Base-by-base conservation (phyloP, 2,329 filamentous ascomycete genomes). In the Fusarium concolor region DNA sequence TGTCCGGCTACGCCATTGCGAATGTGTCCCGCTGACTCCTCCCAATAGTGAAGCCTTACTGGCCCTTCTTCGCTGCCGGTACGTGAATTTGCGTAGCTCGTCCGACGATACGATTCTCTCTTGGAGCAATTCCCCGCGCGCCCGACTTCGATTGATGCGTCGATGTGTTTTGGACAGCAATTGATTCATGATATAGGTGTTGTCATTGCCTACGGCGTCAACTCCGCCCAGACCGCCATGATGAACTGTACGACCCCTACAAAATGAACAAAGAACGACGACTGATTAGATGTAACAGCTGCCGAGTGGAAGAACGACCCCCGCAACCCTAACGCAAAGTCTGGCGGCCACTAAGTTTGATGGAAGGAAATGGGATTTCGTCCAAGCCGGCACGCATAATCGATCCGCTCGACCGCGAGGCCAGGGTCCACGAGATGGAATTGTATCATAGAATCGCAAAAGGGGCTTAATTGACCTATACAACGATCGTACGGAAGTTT, bases 231-330 rank as follows among this genome's bases (percentile, higher is more conserved):
- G 79, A 92, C 87, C 80, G 83, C 88, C 76, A 87, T 97, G 85
- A 89, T 91, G 84, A 84, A 88, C 80, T 88, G 95, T 98, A 89
- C 70, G 63, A 42, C 39, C 29, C 61, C 64, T 50, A 50, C 42
- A 38, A 42, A 31, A 37, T 52, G 22, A 56, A 26, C n/a, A 4
- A 47, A 55, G 49, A 33, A 22, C 37, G 66, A 65, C 74, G 65
- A 65, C 75, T 78, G 62, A 78, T 71, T 45, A 62, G 62, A 62
- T 64, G 44, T 26, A 47, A 69, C 75, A 98, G 95, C 89, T 85
- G 92, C 92, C 76, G 93, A 98, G 85, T 97, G 88, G 89, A 96
- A 94, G 90, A 96, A 97, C 86, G 95, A 98, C 84, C 93, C 94
- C 73, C 90, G 94, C 82, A 97, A 97, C 88, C 90, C 89, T 72